These are phyloP conservation scores for Arthroderma uncinatum DNA, from an alignment of 2,329 filamentous ascomycete species.

Conservation along the genomic window DNA sequence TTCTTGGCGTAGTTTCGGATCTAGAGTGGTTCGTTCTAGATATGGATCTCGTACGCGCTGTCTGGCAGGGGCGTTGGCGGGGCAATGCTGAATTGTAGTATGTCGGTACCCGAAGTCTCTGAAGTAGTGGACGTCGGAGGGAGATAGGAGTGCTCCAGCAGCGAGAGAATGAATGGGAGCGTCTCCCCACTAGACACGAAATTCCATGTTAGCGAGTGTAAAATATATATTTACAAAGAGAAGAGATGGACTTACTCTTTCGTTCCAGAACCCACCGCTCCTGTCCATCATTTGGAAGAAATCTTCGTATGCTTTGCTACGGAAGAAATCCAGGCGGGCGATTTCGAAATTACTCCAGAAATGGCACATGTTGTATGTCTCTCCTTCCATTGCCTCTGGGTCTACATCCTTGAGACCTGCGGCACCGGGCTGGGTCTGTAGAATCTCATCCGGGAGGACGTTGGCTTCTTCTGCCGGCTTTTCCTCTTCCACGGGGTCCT, in stretches of 20 bases:
- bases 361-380: constrained; percentile 99
- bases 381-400: constrained; percentile 87
- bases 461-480: constrained; percentile 53
- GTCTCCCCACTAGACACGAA: constrained; percentile 75
- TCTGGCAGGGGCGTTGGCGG: constrained; percentile 80
- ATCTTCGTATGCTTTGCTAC: constrained; percentile 92
- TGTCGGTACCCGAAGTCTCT: constrained; percentile 96
- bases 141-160: constrained; percentile 71
- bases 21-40: constrained; percentile 67
- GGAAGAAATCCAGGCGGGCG: constrained; percentile 85
- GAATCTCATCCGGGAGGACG: constrained; percentile 68
- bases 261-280: constrained; percentile 98
- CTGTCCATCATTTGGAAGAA: constrained; percentile 99
- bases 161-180: constrained; percentile 96
- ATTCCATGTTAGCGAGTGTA: constrained; percentile 23
- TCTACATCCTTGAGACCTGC: constrained; percentile 70
- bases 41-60: constrained; percentile 72
- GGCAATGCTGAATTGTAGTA: constrained; percentile 97
- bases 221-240: constrained; percentile 18
- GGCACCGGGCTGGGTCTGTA: constrained; percentile 61
- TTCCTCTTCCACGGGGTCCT: constrained; percentile 43
- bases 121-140: constrained; percentile 92
- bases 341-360: constrained; percentile 99
- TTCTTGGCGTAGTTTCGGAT: constrained; percentile 73
- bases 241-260: constrained; percentile 56